phyloP scores from a whole-genome alignment of 2,329 filamentous ascomycete genomes.

The Sarocladium strictum region DNA sequence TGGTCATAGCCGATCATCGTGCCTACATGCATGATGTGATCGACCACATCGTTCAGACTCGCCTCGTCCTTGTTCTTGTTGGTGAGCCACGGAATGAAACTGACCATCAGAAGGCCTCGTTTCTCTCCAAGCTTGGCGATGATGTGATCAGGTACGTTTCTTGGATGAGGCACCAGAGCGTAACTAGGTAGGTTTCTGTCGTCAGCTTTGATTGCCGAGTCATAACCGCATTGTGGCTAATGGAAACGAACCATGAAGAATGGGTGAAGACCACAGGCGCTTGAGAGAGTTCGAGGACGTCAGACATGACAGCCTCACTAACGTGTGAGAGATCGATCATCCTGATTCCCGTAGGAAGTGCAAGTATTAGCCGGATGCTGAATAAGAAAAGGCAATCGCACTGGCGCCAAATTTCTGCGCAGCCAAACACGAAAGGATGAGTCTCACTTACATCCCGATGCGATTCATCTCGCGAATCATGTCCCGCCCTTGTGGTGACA shows the following conservation, averaged over 20 bases:
- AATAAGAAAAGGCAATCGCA: too few relatives aligned
- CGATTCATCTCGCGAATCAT: slow-evolving; percentile 23
- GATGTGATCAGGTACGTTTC: slow-evolving; percentile 30
- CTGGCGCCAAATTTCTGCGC: too few relatives aligned
- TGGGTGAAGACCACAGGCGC: slow-evolving; percentile 18
- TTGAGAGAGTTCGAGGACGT: slow-evolving; percentile 13
- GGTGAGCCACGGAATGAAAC: slow-evolving; percentile 20
- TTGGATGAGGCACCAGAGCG: too few relatives aligned
- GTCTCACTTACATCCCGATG: slow-evolving; percentile 21
- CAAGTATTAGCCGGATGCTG: too few relatives aligned
- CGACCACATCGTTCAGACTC: slow-evolving; percentile 20
- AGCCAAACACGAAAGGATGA: too few relatives aligned
- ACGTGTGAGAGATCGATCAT: slow-evolving; percentile 18
- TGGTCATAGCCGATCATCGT: slow-evolving; percentile 15
- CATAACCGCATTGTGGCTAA: too few relatives aligned
- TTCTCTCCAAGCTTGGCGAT: slow-evolving; percentile 22
- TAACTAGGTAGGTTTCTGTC: too few relatives aligned
- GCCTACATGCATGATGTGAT: slow-evolving; percentile 16
- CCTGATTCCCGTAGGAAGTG: too few relatives aligned
- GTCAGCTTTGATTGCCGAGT: too few relatives aligned
- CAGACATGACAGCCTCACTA: slow-evolving; percentile 13
- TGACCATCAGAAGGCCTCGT: slow-evolving; percentile 27
- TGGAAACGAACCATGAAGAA: slow-evolving; percentile 10
- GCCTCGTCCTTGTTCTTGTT: slow-evolving; percentile 18
- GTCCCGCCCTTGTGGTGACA: slow-evolving; percentile 16